Base-by-base conservation (phyloP, 2,329 filamentous ascomycete genomes). In the Nigrospora sphaerica region DNA sequence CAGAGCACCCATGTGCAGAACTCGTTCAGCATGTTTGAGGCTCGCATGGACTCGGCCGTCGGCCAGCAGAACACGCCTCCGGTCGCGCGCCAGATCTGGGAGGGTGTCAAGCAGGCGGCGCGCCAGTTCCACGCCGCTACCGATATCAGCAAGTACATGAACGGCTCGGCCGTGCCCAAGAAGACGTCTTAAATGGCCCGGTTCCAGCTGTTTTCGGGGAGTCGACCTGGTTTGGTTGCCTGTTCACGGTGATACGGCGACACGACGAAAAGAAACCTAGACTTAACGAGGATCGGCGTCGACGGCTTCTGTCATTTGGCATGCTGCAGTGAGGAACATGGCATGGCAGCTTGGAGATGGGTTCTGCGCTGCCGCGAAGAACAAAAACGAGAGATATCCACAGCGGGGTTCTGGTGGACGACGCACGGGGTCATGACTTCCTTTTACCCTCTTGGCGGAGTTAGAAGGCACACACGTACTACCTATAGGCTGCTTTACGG, bases 1-100 rank as follows among this genome's bases (percentile, higher is more conserved):
- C 92, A 97, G 77, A 96, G 89, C 78, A 80, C 74, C 54, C 95
- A 97, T 62, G 88, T 97, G n/a, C 88, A 95, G 74, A 80, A 78
- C 59, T 83, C 88, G 41, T 85, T 96, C 62, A 72, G 76, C 53
- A 78, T 85, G 57, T 69, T 92, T 46, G 81, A 81, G 60, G 82
- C 85, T 46, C 81, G 88, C 55, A 73, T 92, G 51, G 92, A 97
- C 67, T 85, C 86, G 51, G 74, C 89, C 42, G 80, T 93, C 47
- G 86, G 89, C 45, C 86, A 89, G 59, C 91, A 95, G 76, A 88
- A 85, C 64, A 90, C 86, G 14, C 90, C 90, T 28, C 90, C 91
- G 1, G 81, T 74, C 23, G 86, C 84, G 46, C 81, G 88, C 59
- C 81, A 92, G 63, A 80, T 77, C 44, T 97, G 92, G 92, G 85